Evolutionary conservation across 495 filamentous ascomycete genomes (phyloP), one percentile per base, ranked within the genome.

Genomic region (Aspergillus diversus): DNA sequence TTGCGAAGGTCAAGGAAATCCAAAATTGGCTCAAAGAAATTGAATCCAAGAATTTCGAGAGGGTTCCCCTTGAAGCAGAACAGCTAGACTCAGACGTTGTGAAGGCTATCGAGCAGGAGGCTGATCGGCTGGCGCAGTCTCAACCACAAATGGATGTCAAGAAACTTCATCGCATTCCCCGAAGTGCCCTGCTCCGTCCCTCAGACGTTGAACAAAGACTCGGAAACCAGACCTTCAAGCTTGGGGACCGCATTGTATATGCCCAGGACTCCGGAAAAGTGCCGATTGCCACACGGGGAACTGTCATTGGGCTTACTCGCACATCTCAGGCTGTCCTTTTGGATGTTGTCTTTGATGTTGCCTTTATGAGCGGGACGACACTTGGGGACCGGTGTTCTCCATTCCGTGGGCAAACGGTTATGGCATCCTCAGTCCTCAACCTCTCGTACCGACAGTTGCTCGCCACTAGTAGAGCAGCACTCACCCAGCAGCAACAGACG

Each of bases 341-440:
- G 32, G 96, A 99, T 72, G 85, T 98, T 55, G 87, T 99, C 5
- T 98, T 97, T 70, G 96, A 99, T 70, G 83, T 84, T 16, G 90
- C 90, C 4, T 99, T 99, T 73, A 97, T 99, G 92, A 93, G 91
- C 61, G 96, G 94, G 55, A 97, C 92, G 0, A 92, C 89, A 0
- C 83, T 99, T 12, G 88, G 90, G 60, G 92, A 90, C 31, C 87
- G 96, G 31, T 98, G 96, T 74, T 91, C 92, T n/a, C 90, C 90
- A 6, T 98, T 98, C 87, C 87, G 96, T 42, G 96, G 96, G 43
- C 93, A 95, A 71, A 97, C 96, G 0, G 92, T 99, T 9, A 86
- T 91, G 2, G 82, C 87, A 16, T 86, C 87, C 9, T 89, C 90
- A 0, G 91, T 97, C 21, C 87, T 99, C 15, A 99, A 99, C 72